Evolutionary conservation across 352 stramenopile genomes (phyloP).

Genomic region (Elongisporangium anandrum): DNA sequence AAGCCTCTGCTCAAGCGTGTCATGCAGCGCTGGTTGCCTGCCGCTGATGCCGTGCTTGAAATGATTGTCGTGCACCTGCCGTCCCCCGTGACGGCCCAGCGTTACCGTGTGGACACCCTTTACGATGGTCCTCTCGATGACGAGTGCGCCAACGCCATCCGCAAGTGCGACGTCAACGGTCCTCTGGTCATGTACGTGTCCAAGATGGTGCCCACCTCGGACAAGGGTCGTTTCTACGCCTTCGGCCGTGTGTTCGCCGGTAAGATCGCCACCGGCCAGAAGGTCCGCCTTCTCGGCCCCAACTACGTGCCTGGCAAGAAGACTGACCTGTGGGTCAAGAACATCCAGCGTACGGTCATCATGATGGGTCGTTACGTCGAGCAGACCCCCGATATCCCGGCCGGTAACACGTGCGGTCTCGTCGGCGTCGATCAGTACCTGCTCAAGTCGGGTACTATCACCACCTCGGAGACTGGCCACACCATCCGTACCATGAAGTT

Average conservation of each 20-base stretch:
- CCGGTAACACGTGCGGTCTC: slow-evolving; percentile 99
- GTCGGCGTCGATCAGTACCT: slow-evolving; percentile 99
- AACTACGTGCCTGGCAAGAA: slow-evolving; percentile 99
- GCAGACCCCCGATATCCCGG: slow-evolving; percentile 97
- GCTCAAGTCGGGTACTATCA: slow-evolving; percentile 99
- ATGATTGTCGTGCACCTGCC: slow-evolving; percentile 99
- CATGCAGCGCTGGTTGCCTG: slow-evolving; percentile 99
- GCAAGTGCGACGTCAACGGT: slow-evolving; percentile 97
- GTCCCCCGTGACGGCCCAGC: slow-evolving; percentile 95
- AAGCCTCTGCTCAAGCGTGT: slow-evolving; percentile 98
- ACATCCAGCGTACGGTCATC: slow-evolving; percentile 99
- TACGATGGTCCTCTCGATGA: slow-evolving; percentile 99
- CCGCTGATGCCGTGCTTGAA: slow-evolving; percentile 97
- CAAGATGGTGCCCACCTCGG: slow-evolving; percentile 99
- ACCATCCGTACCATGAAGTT: slow-evolving; percentile 99
- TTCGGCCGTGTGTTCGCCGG: slow-evolving; percentile 99
- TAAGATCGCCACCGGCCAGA: slow-evolving; percentile 98
- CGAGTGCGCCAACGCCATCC: slow-evolving; percentile 96
- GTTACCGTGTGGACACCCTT: slow-evolving; percentile 98
- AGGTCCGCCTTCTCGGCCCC: slow-evolving; percentile 98
- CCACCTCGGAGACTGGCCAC: slow-evolving; percentile 96
- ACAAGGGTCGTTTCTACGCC: slow-evolving; percentile 98
- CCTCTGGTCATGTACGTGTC: slow-evolving; percentile 99
- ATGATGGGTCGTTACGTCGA: slow-evolving; percentile 99
- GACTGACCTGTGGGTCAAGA: slow-evolving; percentile 99